Conservation (phyloP, 1,139 yeast species). For the Suhomyces terraborum region DNA sequence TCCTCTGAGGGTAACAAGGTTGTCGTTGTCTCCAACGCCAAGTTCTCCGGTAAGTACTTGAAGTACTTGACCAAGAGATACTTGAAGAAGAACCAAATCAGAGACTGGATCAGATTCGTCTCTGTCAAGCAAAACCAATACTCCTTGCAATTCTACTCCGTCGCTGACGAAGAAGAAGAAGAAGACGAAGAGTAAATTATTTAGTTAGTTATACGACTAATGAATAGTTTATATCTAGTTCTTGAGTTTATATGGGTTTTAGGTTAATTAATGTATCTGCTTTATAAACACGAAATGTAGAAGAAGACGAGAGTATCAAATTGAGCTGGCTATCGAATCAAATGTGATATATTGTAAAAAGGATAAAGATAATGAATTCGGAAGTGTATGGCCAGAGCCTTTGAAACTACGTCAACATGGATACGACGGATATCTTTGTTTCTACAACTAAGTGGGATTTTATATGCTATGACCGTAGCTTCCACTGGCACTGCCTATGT, state of each 20-base stretch:
- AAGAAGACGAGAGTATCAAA: not conserved
- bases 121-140: constrained; percentile 94
- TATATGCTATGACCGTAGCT: no score
- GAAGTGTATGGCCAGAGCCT: no score
- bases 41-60: constrained; percentile 99
- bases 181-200: constrained; percentile 70
- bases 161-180: constrained; percentile 93
- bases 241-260: constrained; percentile 15
- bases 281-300: constrained; percentile 8
- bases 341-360: not conserved
- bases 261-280: constrained; percentile 15
- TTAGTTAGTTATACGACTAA: constrained; percentile 15
- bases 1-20: constrained; percentile 83
- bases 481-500: no score
- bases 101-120: constrained; percentile 99
- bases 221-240: constrained; percentile 13
- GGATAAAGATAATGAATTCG: not conserved
- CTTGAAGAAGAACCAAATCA: constrained; percentile 99
- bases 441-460: no score
- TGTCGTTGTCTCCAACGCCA: constrained; percentile 86
- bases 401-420: no score
- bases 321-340: not conserved
- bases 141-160: constrained; percentile 99
- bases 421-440: no score
- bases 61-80: constrained; percentile 99